Evolutionary conservation across 495 filamentous ascomycete genomes (phyloP).

Genomic region (Aspergillus nanangensis): DNA sequence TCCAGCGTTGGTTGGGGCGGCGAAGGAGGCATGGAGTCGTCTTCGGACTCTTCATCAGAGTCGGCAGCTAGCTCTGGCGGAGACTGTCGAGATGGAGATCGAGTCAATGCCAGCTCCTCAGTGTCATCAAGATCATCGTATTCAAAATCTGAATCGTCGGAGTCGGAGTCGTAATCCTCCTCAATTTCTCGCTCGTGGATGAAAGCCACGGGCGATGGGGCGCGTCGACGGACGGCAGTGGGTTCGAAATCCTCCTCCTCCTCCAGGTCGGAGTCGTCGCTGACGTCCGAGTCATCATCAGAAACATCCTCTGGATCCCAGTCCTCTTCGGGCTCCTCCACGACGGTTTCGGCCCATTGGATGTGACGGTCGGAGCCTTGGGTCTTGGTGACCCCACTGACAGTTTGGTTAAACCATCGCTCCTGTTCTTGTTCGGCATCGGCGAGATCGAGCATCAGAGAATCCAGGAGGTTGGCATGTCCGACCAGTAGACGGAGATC

Average conservation of each 20-base stretch:
- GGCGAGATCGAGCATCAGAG: slow-evolving; percentile 89
- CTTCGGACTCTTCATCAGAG: slow-evolving; percentile 63
- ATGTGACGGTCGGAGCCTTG: slow-evolving; percentile 62
- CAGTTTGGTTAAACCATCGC: slow-evolving; percentile 95
- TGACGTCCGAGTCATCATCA: slow-evolving; percentile 46
- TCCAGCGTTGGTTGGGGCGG: slow-evolving; percentile 64
- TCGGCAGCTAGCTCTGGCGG: slow-evolving; percentile 77
- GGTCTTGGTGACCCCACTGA: slow-evolving; percentile 63
- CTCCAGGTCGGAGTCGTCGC: slow-evolving; percentile 53
- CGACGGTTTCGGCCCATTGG: slow-evolving; percentile 80
- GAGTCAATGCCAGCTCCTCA: slow-evolving; percentile 64
- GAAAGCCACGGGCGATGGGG: slow-evolving; percentile 33
- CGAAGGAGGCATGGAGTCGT: slow-evolving; percentile 79
- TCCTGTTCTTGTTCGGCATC: slow-evolving; percentile 95
- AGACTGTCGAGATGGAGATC: slow-evolving; percentile 66
- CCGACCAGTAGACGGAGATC: slow-evolving; percentile 90
- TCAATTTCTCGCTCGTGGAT: slow-evolving; percentile 43
- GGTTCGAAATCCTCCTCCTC: slow-evolving; percentile 52
- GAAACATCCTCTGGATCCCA: slow-evolving; percentile 61
- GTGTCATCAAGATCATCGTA: slow-evolving; percentile 65
- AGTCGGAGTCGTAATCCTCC: slow-evolving; percentile 46
- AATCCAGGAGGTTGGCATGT: slow-evolving; percentile 97
- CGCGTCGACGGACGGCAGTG: slow-evolving; percentile 32
- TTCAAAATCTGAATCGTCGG: slow-evolving; percentile 47
- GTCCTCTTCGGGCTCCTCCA: slow-evolving; percentile 71